phyloP scores from a whole-genome alignment of 2,329 filamentous ascomycete genomes.

The Rutstroemia sydowiana region DNA sequence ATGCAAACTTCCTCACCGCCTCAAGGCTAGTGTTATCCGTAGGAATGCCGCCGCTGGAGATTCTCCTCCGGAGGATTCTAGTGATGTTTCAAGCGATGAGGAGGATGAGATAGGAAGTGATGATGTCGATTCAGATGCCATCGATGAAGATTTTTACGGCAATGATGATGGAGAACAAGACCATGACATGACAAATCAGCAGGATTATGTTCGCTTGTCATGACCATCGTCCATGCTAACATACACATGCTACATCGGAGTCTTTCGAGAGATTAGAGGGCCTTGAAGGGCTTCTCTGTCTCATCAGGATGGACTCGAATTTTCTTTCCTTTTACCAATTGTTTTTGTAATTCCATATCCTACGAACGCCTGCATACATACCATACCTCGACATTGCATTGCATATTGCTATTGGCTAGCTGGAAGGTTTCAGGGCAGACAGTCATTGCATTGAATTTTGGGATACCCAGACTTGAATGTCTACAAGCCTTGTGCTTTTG shows the following conservation, averaged over 20 bases:
- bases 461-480: constrained; percentile 5
- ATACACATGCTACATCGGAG: not conserved
- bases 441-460: not conserved
- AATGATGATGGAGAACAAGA: constrained; percentile 45
- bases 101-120: constrained; percentile 61
- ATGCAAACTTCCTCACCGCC: constrained; percentile 81
- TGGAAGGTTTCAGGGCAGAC: not conserved
- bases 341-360: not conserved
- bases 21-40: constrained; percentile 74
- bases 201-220: constrained; percentile 51
- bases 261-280: not conserved
- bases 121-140: constrained; percentile 71
- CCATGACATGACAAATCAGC: constrained; percentile 48
- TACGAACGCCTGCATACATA: not conserved
- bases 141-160: constrained; percentile 55
- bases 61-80: constrained; percentile 43
- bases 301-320: not conserved
- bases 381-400: not conserved
- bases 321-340: not conserved
- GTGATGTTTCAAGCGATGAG: constrained; percentile 71
- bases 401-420: not conserved
- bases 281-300: not conserved
- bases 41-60: constrained; percentile 45
- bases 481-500: not conserved
- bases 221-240: constrained; percentile 15